These are phyloP conservation scores for Melastoma candidum DNA, from an alignment of 441 rosid species.

Conservation along the genomic window DNA sequence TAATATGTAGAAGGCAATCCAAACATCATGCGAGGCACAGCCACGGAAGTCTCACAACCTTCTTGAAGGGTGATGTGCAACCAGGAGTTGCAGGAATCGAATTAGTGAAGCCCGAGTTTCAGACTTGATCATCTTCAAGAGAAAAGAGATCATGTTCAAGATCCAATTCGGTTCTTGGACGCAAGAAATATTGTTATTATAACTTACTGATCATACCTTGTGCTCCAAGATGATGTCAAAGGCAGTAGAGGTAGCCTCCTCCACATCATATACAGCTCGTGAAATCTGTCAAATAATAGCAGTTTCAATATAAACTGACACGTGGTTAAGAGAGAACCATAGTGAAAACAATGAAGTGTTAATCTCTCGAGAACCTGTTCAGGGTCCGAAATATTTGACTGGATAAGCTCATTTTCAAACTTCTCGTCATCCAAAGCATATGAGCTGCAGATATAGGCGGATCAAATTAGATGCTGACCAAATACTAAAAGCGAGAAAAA, in stretches of 20 bases:
- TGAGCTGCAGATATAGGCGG: slow-evolving; percentile 40
- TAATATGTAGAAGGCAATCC: slow-evolving; percentile 23
- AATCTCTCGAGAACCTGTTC: slow-evolving; percentile 42
- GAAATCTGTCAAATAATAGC: slow-evolving; percentile 40
- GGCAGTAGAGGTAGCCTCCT: slow-evolving; percentile 13
- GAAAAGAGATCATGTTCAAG: slow-evolving; percentile 1
- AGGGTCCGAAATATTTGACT: slow-evolving; percentile 55
- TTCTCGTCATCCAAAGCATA: slow-evolving; percentile 72
- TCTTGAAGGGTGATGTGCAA: slow-evolving; percentile 83
- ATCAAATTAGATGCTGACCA: neutral
- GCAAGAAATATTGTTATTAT: no score
- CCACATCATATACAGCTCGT: slow-evolving; percentile 81
- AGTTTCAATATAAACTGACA: no score
- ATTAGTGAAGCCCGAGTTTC: slow-evolving; percentile 73
- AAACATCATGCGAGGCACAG: slow-evolving; percentile 7
- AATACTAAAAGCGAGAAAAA: neutral
- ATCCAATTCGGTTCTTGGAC: neutral
- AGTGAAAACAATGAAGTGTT: slow-evolving; percentile 10
- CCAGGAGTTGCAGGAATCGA: slow-evolving; percentile 79
- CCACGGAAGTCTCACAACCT: slow-evolving; percentile 33
- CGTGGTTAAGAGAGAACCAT: no score
- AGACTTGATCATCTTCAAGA: slow-evolving; percentile 53
- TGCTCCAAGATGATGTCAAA: slow-evolving; percentile 12
- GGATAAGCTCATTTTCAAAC: slow-evolving; percentile 59
- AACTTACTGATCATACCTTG: slow-evolving; percentile 35